These are phyloP conservation scores for Closterium sp. DNA, from an alignment of 139 green algal genomes.

Conservation along the genomic window DNA sequence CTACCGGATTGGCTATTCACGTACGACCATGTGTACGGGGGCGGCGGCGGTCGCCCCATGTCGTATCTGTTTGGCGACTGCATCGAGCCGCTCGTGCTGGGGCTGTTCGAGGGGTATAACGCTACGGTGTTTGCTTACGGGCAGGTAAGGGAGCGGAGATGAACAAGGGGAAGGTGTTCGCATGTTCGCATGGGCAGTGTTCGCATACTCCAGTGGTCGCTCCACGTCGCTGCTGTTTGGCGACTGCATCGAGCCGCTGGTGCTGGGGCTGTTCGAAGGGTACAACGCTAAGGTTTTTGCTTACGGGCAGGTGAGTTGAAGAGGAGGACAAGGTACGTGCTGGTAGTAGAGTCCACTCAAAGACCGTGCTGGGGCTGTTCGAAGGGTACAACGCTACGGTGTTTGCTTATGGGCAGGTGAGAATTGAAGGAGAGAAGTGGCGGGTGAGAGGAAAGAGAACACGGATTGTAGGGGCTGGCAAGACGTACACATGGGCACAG, in stretches of 20 bases:
- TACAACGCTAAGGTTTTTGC: conserved; percentile 21
- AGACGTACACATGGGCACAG: conserved; percentile 54
- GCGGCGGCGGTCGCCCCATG: not conserved
- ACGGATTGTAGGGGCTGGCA: not conserved
- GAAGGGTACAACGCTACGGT: too few relatives aligned
- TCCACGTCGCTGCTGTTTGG: too few relatives aligned
- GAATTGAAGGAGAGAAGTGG: too few relatives aligned
- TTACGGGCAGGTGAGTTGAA: conserved; percentile 46
- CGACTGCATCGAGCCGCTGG: too few relatives aligned
- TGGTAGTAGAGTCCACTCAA: too few relatives aligned
- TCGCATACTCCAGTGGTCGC: too few relatives aligned
- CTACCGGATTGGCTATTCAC: not conserved
- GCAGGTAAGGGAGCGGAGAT: conserved; percentile 19
- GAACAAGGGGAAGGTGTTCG: too few relatives aligned
- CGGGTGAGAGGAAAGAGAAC: too few relatives aligned
- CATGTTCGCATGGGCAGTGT: too few relatives aligned
- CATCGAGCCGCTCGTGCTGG: not conserved
- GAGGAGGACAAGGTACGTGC: not conserved
- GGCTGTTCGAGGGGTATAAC: conserved; percentile 58
- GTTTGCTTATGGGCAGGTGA: conserved; percentile 52
- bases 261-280: not conserved
- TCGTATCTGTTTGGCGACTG: not conserved
- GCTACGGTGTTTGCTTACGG: conserved; percentile 57
- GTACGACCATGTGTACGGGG: not conserved
- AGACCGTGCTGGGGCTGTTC: not conserved